Evolutionary conservation across 2,329 filamentous ascomycete genomes (phyloP).

Genomic region (Ophiosphaerella narmari): DNA sequence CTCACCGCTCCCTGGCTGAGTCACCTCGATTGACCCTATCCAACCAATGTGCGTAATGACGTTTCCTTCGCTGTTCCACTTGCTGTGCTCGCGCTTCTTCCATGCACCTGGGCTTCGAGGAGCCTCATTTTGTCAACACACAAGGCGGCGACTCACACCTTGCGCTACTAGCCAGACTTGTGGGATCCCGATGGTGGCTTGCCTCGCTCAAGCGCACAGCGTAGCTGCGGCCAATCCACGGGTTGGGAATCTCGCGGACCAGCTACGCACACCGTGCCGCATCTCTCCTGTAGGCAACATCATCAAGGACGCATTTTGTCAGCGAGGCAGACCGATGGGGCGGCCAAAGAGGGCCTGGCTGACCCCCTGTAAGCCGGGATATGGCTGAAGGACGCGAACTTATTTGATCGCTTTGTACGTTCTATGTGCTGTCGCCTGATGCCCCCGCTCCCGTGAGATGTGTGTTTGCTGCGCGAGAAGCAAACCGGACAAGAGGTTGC

Average conservation of each 20-base stretch:
- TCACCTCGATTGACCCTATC: slow-evolving; percentile 9
- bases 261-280: slow-evolving; percentile 13
- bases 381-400: slow-evolving; percentile 13
- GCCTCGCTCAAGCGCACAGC: slow-evolving; percentile 9
- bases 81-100: slow-evolving; percentile 8
- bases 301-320: slow-evolving; percentile 11
- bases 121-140: slow-evolving; percentile 4
- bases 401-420: slow-evolving; percentile 11
- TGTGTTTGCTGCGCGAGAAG: slow-evolving; percentile 1
- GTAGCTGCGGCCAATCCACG: slow-evolving; percentile 14
- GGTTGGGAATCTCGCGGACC: slow-evolving; percentile 6
- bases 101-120: slow-evolving; percentile 16
- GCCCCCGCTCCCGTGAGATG: slow-evolving; percentile 8
- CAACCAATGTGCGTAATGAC: not conserved
- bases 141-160: slow-evolving; percentile 1
- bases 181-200: slow-evolving; percentile 21
- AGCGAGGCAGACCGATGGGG: slow-evolving; percentile 11
- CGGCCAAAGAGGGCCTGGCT: slow-evolving; percentile 11
- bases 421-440: slow-evolving; percentile 11
- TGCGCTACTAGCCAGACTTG: slow-evolving; percentile 2
- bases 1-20: slow-evolving; percentile 17
- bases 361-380: slow-evolving; percentile 11
- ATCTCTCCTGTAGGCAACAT: slow-evolving; percentile 10
- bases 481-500: slow-evolving; percentile 8
- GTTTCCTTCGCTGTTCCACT: slow-evolving; percentile 1